Conservation (phyloP, 768 basidiomycete species). For the Tremella fuciformis region DNA sequence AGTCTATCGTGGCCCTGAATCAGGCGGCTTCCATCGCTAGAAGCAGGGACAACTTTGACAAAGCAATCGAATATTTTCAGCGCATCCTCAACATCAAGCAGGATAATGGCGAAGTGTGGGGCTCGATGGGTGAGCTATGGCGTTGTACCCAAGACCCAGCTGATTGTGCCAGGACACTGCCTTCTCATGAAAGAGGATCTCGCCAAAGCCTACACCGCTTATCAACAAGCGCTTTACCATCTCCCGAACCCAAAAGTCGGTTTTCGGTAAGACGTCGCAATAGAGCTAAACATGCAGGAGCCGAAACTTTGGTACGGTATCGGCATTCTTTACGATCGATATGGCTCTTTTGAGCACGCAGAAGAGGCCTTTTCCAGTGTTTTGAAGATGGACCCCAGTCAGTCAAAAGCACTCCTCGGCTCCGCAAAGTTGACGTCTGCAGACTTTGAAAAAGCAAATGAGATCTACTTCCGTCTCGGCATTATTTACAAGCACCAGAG, state of each 20-base stretch:
- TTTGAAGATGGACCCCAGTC: constrained; percentile 94
- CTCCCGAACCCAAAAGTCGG: constrained; percentile 88
- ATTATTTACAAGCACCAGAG: constrained; percentile 99
- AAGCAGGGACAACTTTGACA: constrained; percentile 95
- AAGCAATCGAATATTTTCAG: constrained; percentile 96
- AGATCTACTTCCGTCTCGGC: constrained; percentile 94
- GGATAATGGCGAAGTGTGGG: constrained; percentile 99
- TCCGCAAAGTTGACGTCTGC: constrained; percentile 11
- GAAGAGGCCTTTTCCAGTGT: constrained; percentile 98
- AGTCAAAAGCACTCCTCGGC: constrained; percentile 25
- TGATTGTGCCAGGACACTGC: constrained; percentile 68
- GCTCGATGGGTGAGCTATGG: constrained; percentile 66
- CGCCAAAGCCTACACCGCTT: constrained; percentile 96
- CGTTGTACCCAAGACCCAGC: neutral
- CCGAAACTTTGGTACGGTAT: constrained; percentile 99
- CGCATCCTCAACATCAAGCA: constrained; percentile 83
- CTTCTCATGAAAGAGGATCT: constrained; percentile 99
- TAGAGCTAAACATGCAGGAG: constrained; percentile 61
- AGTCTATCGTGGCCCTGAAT: constrained; percentile 82
- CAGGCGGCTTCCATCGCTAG: constrained; percentile 94
- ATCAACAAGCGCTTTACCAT: constrained; percentile 95
- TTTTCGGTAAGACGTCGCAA: constrained; percentile 6
- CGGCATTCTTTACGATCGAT: constrained; percentile 97
- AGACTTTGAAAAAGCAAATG: constrained; percentile 98
- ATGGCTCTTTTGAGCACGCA: constrained; percentile 96